These are phyloP conservation scores for Allantophomopsis lycopodina DNA, from an alignment of 2,329 filamentous ascomycete genomes.

Conservation along the genomic window DNA sequence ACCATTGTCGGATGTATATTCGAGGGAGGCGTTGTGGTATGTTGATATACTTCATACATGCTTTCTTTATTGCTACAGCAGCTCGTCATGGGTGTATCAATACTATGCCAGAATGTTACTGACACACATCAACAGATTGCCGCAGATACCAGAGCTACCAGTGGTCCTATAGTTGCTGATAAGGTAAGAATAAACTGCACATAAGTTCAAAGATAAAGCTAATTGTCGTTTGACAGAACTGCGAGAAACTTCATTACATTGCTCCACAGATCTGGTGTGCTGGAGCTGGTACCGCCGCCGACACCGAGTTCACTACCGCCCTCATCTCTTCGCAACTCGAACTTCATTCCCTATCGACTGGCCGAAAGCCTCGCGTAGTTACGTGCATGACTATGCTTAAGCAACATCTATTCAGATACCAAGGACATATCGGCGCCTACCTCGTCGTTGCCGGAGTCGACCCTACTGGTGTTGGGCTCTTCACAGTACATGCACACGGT, in stretches of 20 bases:
- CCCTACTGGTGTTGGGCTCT: slow-evolving; percentile 86
- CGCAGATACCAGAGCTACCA: slow-evolving; percentile 94
- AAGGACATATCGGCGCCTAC: slow-evolving; percentile 95
- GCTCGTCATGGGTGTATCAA: not conserved
- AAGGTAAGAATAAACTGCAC: slow-evolving; percentile 40
- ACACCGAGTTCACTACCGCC: slow-evolving; percentile 97
- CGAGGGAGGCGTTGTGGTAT: slow-evolving; percentile 86
- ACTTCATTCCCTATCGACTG: slow-evolving; percentile 89
- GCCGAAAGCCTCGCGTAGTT: slow-evolving; percentile 91
- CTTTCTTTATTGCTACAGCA: not conserved
- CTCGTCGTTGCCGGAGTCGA: slow-evolving; percentile 95
- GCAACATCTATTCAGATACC: slow-evolving; percentile 97
- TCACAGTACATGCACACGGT: slow-evolving; percentile 97
- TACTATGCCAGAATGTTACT: slow-evolving; percentile 5
- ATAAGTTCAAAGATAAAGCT: slow-evolving; percentile 1
- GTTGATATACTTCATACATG: slow-evolving; percentile 18
- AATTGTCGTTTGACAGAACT: slow-evolving; percentile 49
- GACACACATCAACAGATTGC: slow-evolving; percentile 52
- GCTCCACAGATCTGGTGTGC: slow-evolving; percentile 98
- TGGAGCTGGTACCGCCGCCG: slow-evolving; percentile 90
- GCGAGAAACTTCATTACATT: slow-evolving; percentile 99
- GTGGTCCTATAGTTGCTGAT: slow-evolving; percentile 95
- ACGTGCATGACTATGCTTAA: slow-evolving; percentile 99
- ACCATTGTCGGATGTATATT: slow-evolving; percentile 97
- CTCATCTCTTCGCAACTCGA: slow-evolving; percentile 98